These are phyloP conservation scores for Dalbergia oliveri DNA, from an alignment of 306 rosid genomes.

Conservation along the genomic window DNA sequence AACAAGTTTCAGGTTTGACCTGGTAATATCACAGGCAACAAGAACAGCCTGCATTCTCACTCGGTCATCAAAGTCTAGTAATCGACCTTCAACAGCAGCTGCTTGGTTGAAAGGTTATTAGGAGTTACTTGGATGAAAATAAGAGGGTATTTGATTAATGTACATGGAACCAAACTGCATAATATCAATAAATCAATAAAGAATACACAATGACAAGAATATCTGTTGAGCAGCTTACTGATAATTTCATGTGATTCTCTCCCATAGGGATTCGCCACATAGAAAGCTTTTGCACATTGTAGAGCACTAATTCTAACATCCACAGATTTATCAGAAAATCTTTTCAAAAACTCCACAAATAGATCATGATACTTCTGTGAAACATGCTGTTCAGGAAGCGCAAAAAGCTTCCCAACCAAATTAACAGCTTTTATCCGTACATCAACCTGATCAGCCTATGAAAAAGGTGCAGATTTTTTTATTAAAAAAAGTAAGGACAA, in stretches of 20 bases:
- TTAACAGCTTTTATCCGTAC: constrained; percentile 91
- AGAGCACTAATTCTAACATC: constrained; percentile 89
- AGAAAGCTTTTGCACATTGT: constrained; percentile 77
- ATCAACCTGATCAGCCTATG: constrained; percentile 95
- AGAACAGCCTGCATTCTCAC: constrained; percentile 87
- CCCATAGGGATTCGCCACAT: constrained; percentile 62
- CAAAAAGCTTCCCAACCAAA: constrained; percentile 82
- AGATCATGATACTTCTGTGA: constrained; percentile 72
- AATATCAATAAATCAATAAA: background rate
- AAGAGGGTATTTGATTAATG: constrained; percentile 32
- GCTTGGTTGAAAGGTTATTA: constrained; percentile 52
- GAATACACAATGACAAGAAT: constrained; percentile 25
- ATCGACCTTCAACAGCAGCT: constrained; percentile 82
- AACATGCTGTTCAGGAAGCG: constrained; percentile 69
- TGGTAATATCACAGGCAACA: constrained; percentile 88
- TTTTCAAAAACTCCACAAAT: constrained; percentile 80
- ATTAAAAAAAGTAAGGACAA: constrained; percentile 31
- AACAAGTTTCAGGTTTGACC: constrained; percentile 63
- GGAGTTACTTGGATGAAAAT: constrained; percentile 39
- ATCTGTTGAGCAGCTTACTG: constrained; percentile 62
- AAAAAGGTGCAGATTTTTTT: constrained; percentile 35
- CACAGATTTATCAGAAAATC: constrained; percentile 88
- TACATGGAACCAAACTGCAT: constrained; percentile 39
- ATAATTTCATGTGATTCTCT: constrained; percentile 73
- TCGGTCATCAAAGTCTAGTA: constrained; percentile 81